A percentile compares a stretch with the other conserved stretches of the same genome.
These are phyloP conservation scores for Claviceps fusiformis DNA, from an alignment of 2,329 filamentous ascomycete species.

Conservation along the genomic window DNA sequence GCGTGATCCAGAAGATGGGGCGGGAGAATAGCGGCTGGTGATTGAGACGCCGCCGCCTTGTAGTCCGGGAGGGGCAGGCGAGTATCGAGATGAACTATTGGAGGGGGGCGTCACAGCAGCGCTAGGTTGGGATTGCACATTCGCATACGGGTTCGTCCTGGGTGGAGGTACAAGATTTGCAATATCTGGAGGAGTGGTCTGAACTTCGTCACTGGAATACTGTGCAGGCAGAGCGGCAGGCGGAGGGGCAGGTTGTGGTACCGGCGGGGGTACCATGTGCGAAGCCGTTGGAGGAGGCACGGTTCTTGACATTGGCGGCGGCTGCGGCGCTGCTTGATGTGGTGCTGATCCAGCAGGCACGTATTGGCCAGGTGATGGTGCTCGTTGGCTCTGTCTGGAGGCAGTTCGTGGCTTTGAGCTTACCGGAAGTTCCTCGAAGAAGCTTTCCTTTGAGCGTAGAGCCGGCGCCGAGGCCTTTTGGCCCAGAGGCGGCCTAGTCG, in stretches of 20 bases:
- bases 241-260: conserved; percentile 7
- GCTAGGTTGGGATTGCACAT: conserved; percentile 24
- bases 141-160: conserved; percentile 39
- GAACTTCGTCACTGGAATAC: conserved; percentile 3
- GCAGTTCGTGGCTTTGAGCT: conserved; percentile 46
- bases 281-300: conserved; percentile 13
- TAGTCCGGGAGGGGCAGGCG: conserved; percentile 39
- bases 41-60: conserved; percentile 21
- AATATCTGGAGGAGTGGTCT: conserved; percentile 14
- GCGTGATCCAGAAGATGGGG: conserved; percentile 24
- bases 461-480: conserved; percentile 23
- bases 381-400: conserved; percentile 36
- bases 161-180: conserved; percentile 39
- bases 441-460: conserved; percentile 36
- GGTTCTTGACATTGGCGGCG: conserved; percentile 19
- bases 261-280: conserved; percentile 8
- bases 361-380: conserved; percentile 25
- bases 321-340: neutral
- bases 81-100: conserved; percentile 40
- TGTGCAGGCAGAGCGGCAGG: conserved; percentile 6
- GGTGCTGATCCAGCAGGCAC: neutral
- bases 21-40: conserved; percentile 39
- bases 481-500: conserved; percentile 15
- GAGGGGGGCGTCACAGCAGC: conserved; percentile 20
- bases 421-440: conserved; percentile 67